A percentile compares a stretch with the other conserved stretches of the same genome.
phyloP scores from a whole-genome alignment of 306 rosid species.

The Gleditsia sinensis region DNA sequence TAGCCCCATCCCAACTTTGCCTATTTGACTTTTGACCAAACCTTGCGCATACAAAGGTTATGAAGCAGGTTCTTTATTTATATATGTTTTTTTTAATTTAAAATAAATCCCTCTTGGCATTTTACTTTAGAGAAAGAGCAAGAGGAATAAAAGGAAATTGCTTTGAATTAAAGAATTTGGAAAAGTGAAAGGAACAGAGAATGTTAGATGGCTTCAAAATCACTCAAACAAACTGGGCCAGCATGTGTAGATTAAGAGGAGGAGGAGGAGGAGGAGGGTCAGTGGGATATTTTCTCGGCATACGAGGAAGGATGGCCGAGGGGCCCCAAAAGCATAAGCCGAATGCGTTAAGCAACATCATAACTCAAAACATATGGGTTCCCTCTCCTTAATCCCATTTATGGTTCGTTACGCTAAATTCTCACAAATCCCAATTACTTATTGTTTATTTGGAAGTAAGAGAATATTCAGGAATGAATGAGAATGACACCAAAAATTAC shows the following conservation, averaged over 20 bases:
- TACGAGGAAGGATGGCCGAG: slow-evolving; percentile 39
- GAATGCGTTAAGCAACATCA: slow-evolving; percentile 83
- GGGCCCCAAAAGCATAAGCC: slow-evolving; percentile 33
- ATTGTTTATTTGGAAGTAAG: not conserved
- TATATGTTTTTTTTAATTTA: not conserved
- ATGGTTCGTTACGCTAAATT: slow-evolving; percentile 95
- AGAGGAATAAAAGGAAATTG: not conserved
- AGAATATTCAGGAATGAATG: slow-evolving; percentile 44
- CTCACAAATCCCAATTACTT: slow-evolving; percentile 78
- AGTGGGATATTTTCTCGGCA: slow-evolving; percentile 57
- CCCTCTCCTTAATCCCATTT: slow-evolving; percentile 52
- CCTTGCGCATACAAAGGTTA: not conserved
- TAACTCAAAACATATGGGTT: slow-evolving; percentile 18
- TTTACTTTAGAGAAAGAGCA: not conserved
- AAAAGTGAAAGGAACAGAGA: slow-evolving; percentile 29
- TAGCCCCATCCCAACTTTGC: slow-evolving; percentile 39
- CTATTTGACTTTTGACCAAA: slow-evolving; percentile 45
- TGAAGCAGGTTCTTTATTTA: too few species aligned
- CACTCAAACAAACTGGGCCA: slow-evolving; percentile 57
- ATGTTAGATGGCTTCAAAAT: slow-evolving; percentile 43
- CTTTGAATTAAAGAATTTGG: not conserved
- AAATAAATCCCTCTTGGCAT: too few species aligned
- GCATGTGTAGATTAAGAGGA: too few species aligned
- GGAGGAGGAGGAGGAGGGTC: too few species aligned
- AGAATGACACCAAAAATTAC: slow-evolving; percentile 30